Evolutionary conservation across 106 monocot genomes (phyloP).

Genomic region (Acorus calamus): DNA sequence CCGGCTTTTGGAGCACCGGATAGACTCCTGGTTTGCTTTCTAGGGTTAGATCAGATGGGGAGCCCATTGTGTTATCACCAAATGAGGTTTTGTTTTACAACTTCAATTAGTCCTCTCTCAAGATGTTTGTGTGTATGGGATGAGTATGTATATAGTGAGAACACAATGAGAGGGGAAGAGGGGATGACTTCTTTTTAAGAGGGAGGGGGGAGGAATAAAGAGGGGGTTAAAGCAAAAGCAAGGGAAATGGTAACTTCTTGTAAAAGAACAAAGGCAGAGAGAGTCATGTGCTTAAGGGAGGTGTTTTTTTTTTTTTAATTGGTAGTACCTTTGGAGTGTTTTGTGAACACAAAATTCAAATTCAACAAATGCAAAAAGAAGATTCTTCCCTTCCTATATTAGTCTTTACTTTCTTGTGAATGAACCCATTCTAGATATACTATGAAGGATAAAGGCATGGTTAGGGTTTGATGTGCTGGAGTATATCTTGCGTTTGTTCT

Average conservation of each 20-base stretch:
- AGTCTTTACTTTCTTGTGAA: neutral
- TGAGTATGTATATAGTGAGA: neutral
- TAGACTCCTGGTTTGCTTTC: constrained; percentile 51
- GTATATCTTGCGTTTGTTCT: too few relatives aligned
- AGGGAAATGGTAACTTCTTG: constrained; percentile 74
- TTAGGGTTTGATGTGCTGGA: too few relatives aligned
- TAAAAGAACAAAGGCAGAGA: constrained; percentile 48
- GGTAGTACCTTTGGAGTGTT: constrained; percentile 27
- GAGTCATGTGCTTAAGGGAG: constrained; percentile 25
- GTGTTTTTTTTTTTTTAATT: neutral
- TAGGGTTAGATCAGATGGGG: constrained; percentile 54
- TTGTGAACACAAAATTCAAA: constrained; percentile 13
- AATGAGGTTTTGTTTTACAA: too few relatives aligned
- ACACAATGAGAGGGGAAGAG: constrained; percentile 20
- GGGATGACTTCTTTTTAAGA: constrained; percentile 15
- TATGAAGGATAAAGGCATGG: too few relatives aligned
- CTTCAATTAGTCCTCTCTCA: too few relatives aligned
- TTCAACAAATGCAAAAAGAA: constrained; percentile 1
- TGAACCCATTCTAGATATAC: neutral
- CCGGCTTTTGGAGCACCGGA: constrained; percentile 13
- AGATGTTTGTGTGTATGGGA: too few relatives aligned
- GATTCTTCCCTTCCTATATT: neutral
- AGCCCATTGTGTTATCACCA: constrained; percentile 25
- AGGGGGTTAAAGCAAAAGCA: constrained; percentile 23
- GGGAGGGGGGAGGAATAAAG: constrained; percentile 27